Evolutionary conservation across 208 protist genomes (phyloP).

Genomic region (Leishmania amazonensis): DNA sequence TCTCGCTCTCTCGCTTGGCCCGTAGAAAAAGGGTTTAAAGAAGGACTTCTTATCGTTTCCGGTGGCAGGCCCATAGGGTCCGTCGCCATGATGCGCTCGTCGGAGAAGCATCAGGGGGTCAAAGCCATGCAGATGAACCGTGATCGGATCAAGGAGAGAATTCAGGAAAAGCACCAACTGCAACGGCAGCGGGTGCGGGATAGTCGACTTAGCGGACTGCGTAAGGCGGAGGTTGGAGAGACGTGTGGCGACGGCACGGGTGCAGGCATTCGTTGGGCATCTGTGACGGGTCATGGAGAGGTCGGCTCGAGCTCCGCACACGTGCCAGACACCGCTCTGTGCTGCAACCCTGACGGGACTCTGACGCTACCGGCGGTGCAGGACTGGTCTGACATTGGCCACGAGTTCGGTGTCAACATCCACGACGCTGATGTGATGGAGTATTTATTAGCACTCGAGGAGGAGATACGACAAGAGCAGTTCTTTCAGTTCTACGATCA

Average conservation of each 20-base stretch:
- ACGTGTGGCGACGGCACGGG: not conserved
- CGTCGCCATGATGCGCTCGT: conserved; percentile 7
- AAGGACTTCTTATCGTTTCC: not conserved
- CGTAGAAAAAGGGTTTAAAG: not conserved
- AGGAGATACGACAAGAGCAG: conserved; percentile 79
- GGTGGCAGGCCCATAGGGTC: not conserved
- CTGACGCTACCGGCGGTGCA: conserved; percentile 15
- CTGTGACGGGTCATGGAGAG: not conserved
- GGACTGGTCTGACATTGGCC: conserved; percentile 53
- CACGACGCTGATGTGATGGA: conserved; percentile 50
- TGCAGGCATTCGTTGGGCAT: not conserved
- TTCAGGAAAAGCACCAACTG: conserved; percentile 47
- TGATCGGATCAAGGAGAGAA: conserved; percentile 57
- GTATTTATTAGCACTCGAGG: conserved; percentile 69
- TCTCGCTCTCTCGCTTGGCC: not conserved
- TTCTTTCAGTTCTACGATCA: conserved; percentile 69
- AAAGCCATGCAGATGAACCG: conserved; percentile 57
- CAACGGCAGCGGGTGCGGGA: conserved; percentile 28
- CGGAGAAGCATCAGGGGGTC: conserved; percentile 30
- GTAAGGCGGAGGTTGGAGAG: conserved; percentile 6
- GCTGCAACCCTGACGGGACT: conserved; percentile 3
- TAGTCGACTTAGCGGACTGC: conserved; percentile 23
- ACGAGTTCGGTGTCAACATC: conserved; percentile 65
- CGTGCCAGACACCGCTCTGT: not conserved
- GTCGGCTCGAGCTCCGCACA: not conserved